Conservation (phyloP, 768 basidiomycete genomes). For the Psilocybe subaeruginosa region DNA sequence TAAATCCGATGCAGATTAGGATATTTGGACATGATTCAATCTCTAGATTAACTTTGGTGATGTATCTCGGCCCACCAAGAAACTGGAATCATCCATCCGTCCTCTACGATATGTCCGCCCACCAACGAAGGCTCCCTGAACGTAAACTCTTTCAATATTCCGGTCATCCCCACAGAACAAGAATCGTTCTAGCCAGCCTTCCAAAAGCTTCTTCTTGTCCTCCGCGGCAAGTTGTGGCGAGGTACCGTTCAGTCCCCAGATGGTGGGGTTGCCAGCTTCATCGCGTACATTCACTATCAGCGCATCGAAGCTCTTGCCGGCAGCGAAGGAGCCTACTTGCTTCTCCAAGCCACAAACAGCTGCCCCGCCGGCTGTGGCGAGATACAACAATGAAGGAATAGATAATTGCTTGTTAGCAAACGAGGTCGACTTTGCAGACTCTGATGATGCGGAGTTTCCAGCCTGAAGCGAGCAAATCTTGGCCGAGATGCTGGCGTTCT, state of each 20-base stretch:
- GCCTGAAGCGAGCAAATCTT: conserved; percentile 50
- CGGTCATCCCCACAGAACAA: conserved; percentile 87
- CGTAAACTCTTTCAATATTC: conserved; percentile 82
- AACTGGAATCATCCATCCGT: not conserved
- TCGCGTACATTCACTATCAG: conserved; percentile 65
- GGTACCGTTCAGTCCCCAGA: conserved; percentile 34
- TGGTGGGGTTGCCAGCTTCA: conserved; percentile 54
- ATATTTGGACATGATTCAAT: no score
- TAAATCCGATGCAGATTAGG: no score
- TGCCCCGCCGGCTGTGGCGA: conserved; percentile 93
- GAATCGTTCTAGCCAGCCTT: conserved; percentile 77
- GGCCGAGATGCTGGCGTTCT: conserved; percentile 77
- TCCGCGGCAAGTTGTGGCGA: not conserved
- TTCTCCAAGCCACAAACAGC: conserved; percentile 73
- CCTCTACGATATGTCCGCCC: conserved; percentile 44
- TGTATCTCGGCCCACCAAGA: no score
- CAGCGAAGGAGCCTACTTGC: conserved; percentile 73
- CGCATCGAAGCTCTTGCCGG: conserved; percentile 92
- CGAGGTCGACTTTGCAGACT: not conserved
- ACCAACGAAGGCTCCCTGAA: conserved; percentile 79
- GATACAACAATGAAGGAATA: conserved; percentile 78
- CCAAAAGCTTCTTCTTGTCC: conserved; percentile 41
- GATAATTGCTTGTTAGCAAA: conserved; percentile 69
- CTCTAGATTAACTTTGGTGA: no score
- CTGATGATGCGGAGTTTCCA: not conserved